Base-by-base conservation (phyloP, 352 stramenopile genomes). In the Globisporangium paroecandrum region DNA sequence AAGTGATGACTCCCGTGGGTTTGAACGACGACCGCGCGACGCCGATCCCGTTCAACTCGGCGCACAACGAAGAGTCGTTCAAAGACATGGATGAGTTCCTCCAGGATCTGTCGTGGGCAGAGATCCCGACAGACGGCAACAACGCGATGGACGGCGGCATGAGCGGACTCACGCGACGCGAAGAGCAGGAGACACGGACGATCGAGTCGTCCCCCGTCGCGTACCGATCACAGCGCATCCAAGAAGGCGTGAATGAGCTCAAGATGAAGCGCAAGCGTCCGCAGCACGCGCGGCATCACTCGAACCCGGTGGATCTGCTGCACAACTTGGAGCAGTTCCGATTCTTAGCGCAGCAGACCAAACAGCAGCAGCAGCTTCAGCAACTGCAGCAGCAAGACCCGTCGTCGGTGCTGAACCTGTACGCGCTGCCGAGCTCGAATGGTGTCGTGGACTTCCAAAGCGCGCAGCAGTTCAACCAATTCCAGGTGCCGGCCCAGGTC, bases 201-300 rank as follows among this genome's bases (percentile, higher is more conserved):
- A 70, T 63, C 47, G 71, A 65, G 10, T 60, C 69, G 43, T 77
- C 68, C 4, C 73, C 75, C 12, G 80, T 82, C n/a, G 74, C 71
- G 7, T 86, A 85, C 53, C 82, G 76, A 38, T 78, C 82, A 34
- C 82, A 89, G 60, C 82, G 83, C 51, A 89, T 91, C 51, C 79
- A 89, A 47, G 79, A 82, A 27, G 81, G 78, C 56, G 73, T 89
- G 41, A 86, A 89, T 18, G 80, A 88, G 66, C 76, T 89, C 69
- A 87, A 90, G 69, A 91, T 93, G 83, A 93, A 93, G 67, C 85
- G 83, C 49, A 93, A 93, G 60, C 82, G 85, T 0, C 66, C 73
- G 24, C 74, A 85, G 59, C 85, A 93, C 68, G 71, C 75, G 62
- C 78, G 85, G 3, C 78, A 87, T 65, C 82, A 90, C 77, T 91